phyloP scores from a whole-genome alignment of 2,329 filamentous ascomycete species.

The Neurospora sp. region DNA sequence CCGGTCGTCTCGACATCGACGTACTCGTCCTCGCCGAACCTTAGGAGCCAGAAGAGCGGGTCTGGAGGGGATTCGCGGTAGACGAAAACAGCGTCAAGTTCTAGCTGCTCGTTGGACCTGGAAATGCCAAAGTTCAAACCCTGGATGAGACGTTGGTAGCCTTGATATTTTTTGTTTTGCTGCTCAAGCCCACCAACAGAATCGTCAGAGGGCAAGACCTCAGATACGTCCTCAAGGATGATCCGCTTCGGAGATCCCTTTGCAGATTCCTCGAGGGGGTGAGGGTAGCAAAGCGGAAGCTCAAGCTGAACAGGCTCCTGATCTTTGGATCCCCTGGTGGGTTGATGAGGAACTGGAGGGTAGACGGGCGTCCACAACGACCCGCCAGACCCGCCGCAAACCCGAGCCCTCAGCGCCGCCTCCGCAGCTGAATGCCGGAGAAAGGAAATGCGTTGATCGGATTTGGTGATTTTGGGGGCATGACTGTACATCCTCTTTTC shows the following conservation, averaged over 20 bases:
- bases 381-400: background rate
- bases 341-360: background rate
- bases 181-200: background rate
- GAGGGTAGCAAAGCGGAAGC: background rate
- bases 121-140: background rate
- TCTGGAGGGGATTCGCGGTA: background rate
- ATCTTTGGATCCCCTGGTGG: background rate
- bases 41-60: conserved; percentile 1
- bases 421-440: conserved; percentile 52
- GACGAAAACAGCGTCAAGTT: background rate
- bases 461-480: conserved; percentile 64
- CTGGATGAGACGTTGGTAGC: background rate
- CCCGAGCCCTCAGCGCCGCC: conserved; percentile 9
- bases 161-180: background rate
- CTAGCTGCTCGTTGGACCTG: background rate
- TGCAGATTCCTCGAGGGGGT: background rate
- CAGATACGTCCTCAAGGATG: conserved; percentile 28
- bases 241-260: conserved; percentile 22
- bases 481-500: conserved; percentile 22
- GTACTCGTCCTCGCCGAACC: background rate
- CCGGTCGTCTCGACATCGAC: background rate
- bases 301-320: background rate
- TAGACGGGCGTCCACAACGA: background rate
- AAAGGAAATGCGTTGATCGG: conserved; percentile 52
- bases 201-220: conserved; percentile 4